Evolutionary conservation across 2,329 filamentous ascomycete genomes (phyloP).

Genomic region (Pseudomassariella vexata): DNA sequence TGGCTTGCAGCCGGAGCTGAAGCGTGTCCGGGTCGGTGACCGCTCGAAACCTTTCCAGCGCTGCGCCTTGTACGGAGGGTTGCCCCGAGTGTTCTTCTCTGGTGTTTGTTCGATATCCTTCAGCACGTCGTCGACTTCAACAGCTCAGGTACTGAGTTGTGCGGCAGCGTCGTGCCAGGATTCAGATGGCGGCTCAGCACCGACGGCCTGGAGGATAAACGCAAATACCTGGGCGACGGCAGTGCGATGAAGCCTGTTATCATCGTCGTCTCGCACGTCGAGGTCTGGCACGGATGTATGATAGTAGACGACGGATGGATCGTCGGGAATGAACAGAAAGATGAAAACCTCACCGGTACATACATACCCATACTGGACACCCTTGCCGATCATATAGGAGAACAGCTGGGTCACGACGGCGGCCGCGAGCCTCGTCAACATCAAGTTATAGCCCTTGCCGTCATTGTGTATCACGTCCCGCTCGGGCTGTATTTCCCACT

Average conservation of each 20-base stretch:
- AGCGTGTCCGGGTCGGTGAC: conserved; percentile 24
- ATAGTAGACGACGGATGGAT: conserved; percentile 27
- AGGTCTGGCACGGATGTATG: conserved; percentile 24
- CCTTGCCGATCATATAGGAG: conserved; percentile 30
- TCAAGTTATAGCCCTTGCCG: conserved; percentile 21
- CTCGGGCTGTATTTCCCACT: conserved; percentile 26
- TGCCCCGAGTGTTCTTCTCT: conserved; percentile 6
- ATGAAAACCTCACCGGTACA: conserved; percentile 26
- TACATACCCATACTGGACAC: conserved; percentile 28
- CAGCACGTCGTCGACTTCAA: conserved; percentile 18
- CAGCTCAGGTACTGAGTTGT: conserved; percentile 24
- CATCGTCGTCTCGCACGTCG: conserved; percentile 26
- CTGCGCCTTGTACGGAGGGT: conserved; percentile 9
- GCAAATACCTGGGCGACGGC: conserved; percentile 32
- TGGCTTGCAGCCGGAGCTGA: conserved; percentile 15
- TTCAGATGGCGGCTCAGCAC: conserved; percentile 16
- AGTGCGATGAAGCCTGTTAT: conserved; percentile 27
- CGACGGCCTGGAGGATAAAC: conserved; percentile 28
- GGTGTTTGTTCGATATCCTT: conserved; percentile 8
- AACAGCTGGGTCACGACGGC: conserved; percentile 34
- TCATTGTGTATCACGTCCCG: conserved; percentile 26
- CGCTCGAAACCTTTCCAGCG: conserved; percentile 22
- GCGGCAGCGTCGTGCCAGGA: conserved; percentile 24
- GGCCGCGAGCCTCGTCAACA: conserved; percentile 22
- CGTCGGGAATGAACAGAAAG: conserved; percentile 27